Conservation (phyloP, 2,329 filamentous ascomycete species). For the Scedosporium boydii region DNA sequence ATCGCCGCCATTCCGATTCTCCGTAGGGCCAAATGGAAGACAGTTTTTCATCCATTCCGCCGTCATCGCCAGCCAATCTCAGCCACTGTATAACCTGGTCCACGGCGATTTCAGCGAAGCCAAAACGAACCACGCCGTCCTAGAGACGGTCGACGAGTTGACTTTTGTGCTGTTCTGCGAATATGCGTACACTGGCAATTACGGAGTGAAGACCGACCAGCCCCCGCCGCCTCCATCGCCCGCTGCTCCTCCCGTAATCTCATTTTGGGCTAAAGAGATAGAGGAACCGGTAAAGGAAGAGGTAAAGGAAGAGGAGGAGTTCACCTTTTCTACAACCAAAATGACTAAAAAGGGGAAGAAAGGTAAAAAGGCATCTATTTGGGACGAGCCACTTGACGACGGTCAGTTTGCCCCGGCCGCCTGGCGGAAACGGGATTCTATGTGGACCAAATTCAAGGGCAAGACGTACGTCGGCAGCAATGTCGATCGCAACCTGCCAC, state of each 20-base stretch:
- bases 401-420: too few relatives aligned
- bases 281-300: not conserved
- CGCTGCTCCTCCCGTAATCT: not conserved
- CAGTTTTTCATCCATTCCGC: not conserved
- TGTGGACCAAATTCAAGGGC: not conserved
- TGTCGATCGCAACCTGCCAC: not conserved
- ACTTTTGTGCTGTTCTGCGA: not conserved
- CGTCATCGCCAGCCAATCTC: not conserved
- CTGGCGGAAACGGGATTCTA: not conserved
- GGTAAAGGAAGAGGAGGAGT: too few relatives aligned
- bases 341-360: not conserved
- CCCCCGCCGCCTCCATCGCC: not conserved
- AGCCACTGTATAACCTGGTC: not conserved
- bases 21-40: not conserved
- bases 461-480: not conserved
- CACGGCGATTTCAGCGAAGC: not conserved
- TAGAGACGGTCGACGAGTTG: not conserved
- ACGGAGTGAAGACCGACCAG: not conserved
- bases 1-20: not conserved
- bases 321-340: too few relatives aligned
- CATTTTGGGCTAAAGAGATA: not conserved
- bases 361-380: not conserved
- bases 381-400: not conserved
- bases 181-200: not conserved
- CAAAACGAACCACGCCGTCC: not conserved